These are phyloP conservation scores for Teratosphaeria epicoccoides DNA, from an alignment of 2,329 filamentous ascomycete genomes.

Conservation along the genomic window DNA sequence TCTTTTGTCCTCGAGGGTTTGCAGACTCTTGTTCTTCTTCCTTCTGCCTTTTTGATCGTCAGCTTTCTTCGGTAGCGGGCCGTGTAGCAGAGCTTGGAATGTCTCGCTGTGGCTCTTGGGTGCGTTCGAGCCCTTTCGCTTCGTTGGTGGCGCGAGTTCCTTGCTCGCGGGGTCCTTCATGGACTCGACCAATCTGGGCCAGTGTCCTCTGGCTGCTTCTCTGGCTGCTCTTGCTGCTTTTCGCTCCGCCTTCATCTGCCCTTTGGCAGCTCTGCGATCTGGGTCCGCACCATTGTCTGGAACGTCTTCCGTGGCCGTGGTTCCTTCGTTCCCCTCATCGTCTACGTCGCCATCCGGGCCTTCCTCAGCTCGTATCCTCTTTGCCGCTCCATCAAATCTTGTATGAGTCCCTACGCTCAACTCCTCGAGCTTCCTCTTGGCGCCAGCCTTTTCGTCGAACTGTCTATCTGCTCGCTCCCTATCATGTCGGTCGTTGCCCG, in stretches of 20 bases:
- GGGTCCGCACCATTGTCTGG: not conserved
- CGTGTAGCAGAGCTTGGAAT: slow-evolving; percentile 15
- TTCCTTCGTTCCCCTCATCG: slow-evolving; percentile 2
- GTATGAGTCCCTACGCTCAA: slow-evolving; percentile 23
- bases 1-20: slow-evolving; percentile 7
- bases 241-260: slow-evolving; percentile 9
- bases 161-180: not conserved
- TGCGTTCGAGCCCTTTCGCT: slow-evolving; percentile 2
- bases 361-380: slow-evolving; percentile 24
- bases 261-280: slow-evolving; percentile 3
- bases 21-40: slow-evolving; percentile 15
- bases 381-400: slow-evolving; percentile 24
- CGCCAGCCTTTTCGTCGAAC: slow-evolving; percentile 26
- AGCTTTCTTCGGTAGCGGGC: slow-evolving; percentile 20
- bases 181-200: not conserved
- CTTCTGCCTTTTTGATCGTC: slow-evolving; percentile 10
- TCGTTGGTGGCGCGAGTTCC: too few relatives aligned
- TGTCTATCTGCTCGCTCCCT: slow-evolving; percentile 27
- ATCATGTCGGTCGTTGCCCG: slow-evolving; percentile 37
- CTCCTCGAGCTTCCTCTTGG: slow-evolving; percentile 28
- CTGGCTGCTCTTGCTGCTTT: slow-evolving; percentile 4
- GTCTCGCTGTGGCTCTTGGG: slow-evolving; percentile 11
- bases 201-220: not conserved
- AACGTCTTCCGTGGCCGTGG: not conserved
- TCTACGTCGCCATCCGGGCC: slow-evolving; percentile 8